These are phyloP conservation scores for Entoloma clypeatum DNA, from an alignment of 1,284 basidiomycete genomes.

Conservation along the genomic window DNA sequence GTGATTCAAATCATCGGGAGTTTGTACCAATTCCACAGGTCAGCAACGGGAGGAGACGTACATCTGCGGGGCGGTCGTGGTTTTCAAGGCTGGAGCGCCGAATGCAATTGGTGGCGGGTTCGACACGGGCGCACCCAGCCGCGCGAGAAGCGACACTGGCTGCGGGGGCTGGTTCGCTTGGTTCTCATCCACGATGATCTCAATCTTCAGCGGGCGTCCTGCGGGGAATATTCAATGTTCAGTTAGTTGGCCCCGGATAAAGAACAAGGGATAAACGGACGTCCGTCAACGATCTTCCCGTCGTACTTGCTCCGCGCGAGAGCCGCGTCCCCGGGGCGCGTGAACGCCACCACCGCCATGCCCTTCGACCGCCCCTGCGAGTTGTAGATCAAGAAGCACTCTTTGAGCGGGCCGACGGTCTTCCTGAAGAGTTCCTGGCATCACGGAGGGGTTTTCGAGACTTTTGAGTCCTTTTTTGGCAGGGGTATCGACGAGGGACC, in stretches of 20 bases:
- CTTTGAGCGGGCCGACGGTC: conserved; percentile 68
- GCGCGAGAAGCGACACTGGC: no score
- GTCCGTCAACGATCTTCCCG: conserved; percentile 70
- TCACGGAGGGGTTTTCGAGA: neutral
- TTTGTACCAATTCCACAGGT: neutral
- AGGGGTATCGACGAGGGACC: no score
- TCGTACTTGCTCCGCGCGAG: conserved; percentile 63
- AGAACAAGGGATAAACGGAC: conserved; percentile 40
- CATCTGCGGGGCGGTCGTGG: no score
- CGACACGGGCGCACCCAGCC: no score
- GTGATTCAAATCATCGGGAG: neutral
- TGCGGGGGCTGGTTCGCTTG: conserved; percentile 18
- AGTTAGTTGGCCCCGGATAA: neutral
- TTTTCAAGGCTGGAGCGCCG: no score
- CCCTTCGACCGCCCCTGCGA: conserved; percentile 67
- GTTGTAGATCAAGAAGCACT: conserved; percentile 68
- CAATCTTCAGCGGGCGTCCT: conserved; percentile 69
- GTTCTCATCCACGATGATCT: conserved; percentile 51
- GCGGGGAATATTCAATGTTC: neutral
- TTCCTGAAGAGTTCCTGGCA: conserved; percentile 65
- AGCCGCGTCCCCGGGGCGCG: conserved; percentile 55
- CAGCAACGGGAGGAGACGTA: conserved; percentile 5
- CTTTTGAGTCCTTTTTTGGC: no score
- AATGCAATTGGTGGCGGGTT: no score
- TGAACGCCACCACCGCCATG: conserved; percentile 69